A percentile compares a stretch with the other conserved stretches of the same genome.
phyloP scores from a whole-genome alignment of 2,329 filamentous ascomycete genomes.

The Myriosclerotinia curreyana region DNA sequence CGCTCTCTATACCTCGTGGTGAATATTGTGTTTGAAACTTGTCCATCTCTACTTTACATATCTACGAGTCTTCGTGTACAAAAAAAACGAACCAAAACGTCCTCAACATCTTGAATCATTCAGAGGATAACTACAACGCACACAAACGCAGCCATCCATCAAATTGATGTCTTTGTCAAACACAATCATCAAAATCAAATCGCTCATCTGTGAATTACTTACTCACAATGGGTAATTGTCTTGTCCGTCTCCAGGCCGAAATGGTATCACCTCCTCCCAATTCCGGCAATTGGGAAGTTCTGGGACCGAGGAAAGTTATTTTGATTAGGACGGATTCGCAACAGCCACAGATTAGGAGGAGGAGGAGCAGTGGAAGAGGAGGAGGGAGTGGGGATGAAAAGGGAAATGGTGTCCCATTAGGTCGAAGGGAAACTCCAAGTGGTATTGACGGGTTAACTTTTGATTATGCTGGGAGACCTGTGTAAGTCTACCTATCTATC shows the following conservation, averaged over 20 bases:
- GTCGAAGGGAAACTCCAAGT: conserved; percentile 4
- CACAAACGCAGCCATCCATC: neutral
- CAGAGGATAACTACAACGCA: neutral
- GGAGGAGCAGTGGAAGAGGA: neutral
- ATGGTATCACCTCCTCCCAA: conserved; percentile 1
- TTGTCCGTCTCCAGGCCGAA: neutral
- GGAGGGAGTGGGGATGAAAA: no score
- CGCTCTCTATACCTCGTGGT: neutral
- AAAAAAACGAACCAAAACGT: neutral
- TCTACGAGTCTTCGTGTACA: neutral
- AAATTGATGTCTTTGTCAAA: neutral
- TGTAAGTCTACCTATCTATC: neutral
- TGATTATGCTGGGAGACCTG: conserved; percentile 15
- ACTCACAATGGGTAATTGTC: conserved; percentile 1
- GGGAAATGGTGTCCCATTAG: neutral
- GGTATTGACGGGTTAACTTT: conserved; percentile 7
- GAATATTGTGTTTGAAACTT: neutral
- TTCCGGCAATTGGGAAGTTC: conserved; percentile 1
- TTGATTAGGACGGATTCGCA: no score
- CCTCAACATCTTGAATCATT: neutral
- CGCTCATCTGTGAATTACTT: neutral
- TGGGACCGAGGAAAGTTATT: neutral
- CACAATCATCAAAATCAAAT: neutral
- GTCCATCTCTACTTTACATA: neutral
- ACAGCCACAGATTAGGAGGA: neutral